phyloP scores from a whole-genome alignment of 1,284 basidiomycete species.

The Paramarasmius palmivorus region DNA sequence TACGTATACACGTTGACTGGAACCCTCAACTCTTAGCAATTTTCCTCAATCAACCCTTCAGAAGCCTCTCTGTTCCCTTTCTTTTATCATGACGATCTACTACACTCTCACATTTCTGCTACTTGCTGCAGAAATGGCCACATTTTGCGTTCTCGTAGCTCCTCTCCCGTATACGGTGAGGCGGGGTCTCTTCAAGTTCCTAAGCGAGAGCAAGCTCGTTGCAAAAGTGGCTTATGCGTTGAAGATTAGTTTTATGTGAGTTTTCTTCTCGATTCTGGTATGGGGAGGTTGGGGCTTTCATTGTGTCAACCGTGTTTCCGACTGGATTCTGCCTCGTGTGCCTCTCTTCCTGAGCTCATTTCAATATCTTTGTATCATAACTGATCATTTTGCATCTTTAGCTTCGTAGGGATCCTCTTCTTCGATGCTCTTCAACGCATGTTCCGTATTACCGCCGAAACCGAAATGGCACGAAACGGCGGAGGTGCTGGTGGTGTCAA shows the following conservation, averaged over 20 bases:
- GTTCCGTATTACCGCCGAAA: conserved; percentile 81
- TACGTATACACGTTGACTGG: background rate
- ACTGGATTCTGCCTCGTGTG: background rate
- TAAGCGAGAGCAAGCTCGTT: conserved; percentile 66
- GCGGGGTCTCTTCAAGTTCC: conserved; percentile 75
- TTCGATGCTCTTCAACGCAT: conserved; percentile 93
- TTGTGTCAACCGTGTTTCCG: too few relatives aligned
- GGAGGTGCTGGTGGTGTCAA: conserved; percentile 46
- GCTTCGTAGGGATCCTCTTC: conserved; percentile 86
- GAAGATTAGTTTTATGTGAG: conserved; percentile 95
- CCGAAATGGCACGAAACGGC: conserved; percentile 66
- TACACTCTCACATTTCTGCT: conserved; percentile 79
- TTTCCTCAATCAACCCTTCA: too few relatives aligned
- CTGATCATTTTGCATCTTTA: conserved; percentile 28
- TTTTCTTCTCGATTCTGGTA: background rate
- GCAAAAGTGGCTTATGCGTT: conserved; percentile 79
- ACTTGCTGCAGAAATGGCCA: conserved; percentile 75
- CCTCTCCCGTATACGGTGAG: conserved; percentile 78
- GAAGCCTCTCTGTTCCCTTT: too few relatives aligned
- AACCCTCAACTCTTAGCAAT: background rate
- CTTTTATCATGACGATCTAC: conserved; percentile 19
- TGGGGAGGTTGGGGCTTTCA: too few relatives aligned
- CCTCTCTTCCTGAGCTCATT: background rate
- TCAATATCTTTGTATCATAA: background rate
- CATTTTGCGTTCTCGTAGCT: conserved; percentile 73